phyloP scores from a whole-genome alignment of 1,284 basidiomycete genomes.

The Rhodotorula sp. region DNA sequence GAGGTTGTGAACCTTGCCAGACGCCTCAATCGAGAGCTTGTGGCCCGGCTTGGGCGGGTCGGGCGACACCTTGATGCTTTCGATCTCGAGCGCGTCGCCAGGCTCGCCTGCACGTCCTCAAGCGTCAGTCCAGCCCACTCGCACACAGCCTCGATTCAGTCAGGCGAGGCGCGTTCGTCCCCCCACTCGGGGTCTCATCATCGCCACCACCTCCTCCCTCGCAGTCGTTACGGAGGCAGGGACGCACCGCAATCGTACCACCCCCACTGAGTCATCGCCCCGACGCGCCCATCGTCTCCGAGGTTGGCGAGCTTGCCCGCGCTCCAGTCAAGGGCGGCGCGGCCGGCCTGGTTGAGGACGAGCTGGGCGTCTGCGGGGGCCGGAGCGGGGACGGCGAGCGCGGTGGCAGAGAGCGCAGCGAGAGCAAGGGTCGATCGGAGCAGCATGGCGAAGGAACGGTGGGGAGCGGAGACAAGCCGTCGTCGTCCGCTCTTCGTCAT shows the following conservation, averaged over 20 bases:
- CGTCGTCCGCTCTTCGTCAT: neutral
- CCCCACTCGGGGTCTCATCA: neutral
- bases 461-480: no score
- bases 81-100: constrained; percentile 54
- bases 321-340: constrained; percentile 33
- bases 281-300: constrained; percentile 27
- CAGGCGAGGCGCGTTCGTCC: neutral
- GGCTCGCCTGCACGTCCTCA: constrained; percentile 33
- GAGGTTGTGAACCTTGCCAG: constrained; percentile 60
- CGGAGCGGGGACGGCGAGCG: constrained; percentile 6
- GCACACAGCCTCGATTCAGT: neutral
- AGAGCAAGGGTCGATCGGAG: constrained; percentile 5
- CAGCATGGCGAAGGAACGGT: neutral
- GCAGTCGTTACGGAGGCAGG: neutral
- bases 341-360: constrained; percentile 10
- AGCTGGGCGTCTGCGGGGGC: neutral
- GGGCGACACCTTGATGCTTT: constrained; percentile 68
- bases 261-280: constrained; percentile 40
- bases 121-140: neutral
- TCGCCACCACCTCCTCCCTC: neutral
- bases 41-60: constrained; percentile 81
- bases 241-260: constrained; percentile 46
- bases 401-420: neutral
- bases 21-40: constrained; percentile 76
- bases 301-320: constrained; percentile 32